phyloP scores from a whole-genome alignment of 1,284 basidiomycete species.

The Moesziomyces sp. region DNA sequence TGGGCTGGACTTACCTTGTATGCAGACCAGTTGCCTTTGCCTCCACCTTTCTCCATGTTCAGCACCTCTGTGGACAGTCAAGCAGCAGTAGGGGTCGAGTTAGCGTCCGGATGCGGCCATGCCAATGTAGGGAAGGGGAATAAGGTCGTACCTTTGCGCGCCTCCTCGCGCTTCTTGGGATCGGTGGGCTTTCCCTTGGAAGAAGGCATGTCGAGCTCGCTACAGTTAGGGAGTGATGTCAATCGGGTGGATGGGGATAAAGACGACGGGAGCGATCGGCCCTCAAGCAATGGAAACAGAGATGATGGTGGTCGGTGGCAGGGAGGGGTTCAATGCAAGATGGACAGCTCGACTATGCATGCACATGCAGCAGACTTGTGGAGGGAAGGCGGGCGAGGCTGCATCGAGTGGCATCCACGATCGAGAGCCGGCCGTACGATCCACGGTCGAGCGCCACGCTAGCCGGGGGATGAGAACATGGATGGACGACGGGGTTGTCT shows the following conservation, averaged over 20 bases:
- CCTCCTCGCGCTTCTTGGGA: constrained; percentile 69
- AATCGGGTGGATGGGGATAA: too few relatives aligned
- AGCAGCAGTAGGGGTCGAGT: neutral
- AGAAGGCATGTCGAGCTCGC: constrained; percentile 62
- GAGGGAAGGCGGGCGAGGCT: too few relatives aligned
- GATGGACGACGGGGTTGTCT: neutral
- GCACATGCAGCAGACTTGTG: too few relatives aligned
- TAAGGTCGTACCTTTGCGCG: constrained; percentile 67
- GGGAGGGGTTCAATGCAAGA: neutral
- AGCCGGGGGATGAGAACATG: neutral
- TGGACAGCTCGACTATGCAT: neutral
- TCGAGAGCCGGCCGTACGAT: too few relatives aligned
- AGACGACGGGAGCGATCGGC: too few relatives aligned
- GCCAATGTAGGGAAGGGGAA: too few relatives aligned
- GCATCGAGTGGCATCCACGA: too few relatives aligned
- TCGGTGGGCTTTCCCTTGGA: constrained; percentile 70
- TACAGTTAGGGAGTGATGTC: too few relatives aligned
- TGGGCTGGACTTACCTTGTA: constrained; percentile 56
- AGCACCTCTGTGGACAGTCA: constrained; percentile 26
- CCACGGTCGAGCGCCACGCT: too few relatives aligned
- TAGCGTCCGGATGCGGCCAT: neutral
- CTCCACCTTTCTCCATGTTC: constrained; percentile 69
- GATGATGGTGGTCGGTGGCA: neutral
- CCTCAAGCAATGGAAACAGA: neutral
- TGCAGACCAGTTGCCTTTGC: constrained; percentile 69